phyloP scores from a whole-genome alignment of 805 yeast species.

The Helenozyma rhizophorensis region DNA sequence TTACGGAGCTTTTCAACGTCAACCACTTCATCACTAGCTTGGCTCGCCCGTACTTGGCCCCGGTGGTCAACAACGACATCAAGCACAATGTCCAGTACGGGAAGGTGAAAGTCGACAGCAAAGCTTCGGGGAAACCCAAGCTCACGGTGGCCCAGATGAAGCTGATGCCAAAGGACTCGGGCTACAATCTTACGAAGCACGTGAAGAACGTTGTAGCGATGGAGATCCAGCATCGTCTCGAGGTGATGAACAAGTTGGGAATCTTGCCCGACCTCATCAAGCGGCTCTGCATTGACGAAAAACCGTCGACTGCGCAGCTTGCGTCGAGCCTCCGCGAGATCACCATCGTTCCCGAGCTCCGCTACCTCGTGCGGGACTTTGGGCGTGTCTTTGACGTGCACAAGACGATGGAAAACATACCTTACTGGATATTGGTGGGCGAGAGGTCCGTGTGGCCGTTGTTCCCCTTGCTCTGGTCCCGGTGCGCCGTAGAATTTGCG shows the following conservation, averaged over 20 bases:
- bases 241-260: conserved; percentile 75
- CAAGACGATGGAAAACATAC: conserved; percentile 64
- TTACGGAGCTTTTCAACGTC: conserved; percentile 90
- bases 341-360: conserved; percentile 83
- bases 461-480: conserved; percentile 74
- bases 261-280: conserved; percentile 64
- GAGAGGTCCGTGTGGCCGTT: conserved; percentile 93
- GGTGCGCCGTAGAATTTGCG: conserved; percentile 87
- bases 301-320: conserved; percentile 62
- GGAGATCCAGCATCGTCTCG: conserved; percentile 82
- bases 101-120: conserved; percentile 20
- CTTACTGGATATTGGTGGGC: conserved; percentile 88
- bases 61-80: conserved; percentile 76
- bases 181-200: conserved; percentile 29
- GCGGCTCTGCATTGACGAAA: conserved; percentile 82
- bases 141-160: conserved; percentile 15
- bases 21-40: conserved; percentile 88
- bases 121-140: conserved; percentile 12
- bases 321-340: conserved; percentile 65
- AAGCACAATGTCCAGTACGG: conserved; percentile 55
- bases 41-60: conserved; percentile 92
- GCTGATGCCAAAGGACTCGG: conserved; percentile 28
- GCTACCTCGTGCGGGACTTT: conserved; percentile 64
- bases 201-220: conserved; percentile 56
- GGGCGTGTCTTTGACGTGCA: conserved; percentile 77